A percentile compares a stretch with the other conserved stretches of the same genome.
These are phyloP conservation scores for Cutaneotrichosporon sp. DNA, from an alignment of 1,284 basidiomycete genomes.

Conservation along the genomic window DNA sequence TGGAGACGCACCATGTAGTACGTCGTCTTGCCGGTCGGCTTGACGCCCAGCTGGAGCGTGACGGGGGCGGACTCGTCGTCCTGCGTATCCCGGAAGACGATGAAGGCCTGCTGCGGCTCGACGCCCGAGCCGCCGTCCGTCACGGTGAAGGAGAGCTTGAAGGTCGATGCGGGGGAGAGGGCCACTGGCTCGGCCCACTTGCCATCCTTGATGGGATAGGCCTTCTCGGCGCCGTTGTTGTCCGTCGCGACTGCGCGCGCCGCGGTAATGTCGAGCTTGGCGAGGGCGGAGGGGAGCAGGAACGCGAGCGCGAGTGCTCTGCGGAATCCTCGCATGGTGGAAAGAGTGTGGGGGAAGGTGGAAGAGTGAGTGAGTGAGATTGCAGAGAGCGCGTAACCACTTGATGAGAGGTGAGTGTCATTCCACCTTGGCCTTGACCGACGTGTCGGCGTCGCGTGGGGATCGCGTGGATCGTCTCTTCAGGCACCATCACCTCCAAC, in stretches of 20 bases:
- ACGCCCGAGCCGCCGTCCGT: not conserved
- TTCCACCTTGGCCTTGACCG: not conserved
- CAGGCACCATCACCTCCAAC: not conserved
- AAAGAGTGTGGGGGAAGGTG: not conserved
- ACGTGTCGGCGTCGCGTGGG: not conserved
- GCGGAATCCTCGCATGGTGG: slow-evolving; percentile 1
- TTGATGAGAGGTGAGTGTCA: not conserved
- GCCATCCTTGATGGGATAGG: not conserved
- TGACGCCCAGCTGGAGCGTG: slow-evolving; percentile 9
- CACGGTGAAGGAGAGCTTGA: slow-evolving; percentile 14
- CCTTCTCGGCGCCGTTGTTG: slow-evolving; percentile 1
- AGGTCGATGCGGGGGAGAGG: not conserved
- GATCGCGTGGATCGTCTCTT: not conserved
- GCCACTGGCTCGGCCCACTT: not conserved
- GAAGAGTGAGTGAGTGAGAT: no score
- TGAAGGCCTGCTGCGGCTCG: slow-evolving; percentile 12
- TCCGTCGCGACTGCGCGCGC: not conserved
- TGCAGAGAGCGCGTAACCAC: not conserved
- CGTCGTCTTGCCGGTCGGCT: slow-evolving; percentile 11
- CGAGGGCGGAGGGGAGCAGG: not conserved
- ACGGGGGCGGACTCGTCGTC: not conserved
- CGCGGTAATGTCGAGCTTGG: not conserved
- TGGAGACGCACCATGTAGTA: slow-evolving; percentile 4
- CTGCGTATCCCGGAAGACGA: slow-evolving; percentile 8
- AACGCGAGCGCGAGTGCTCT: not conserved